A percentile compares a stretch with the other conserved stretches of the same genome.
These are phyloP conservation scores for Ganoderma boninense DNA, from an alignment of 1,284 basidiomycete species.

Conservation along the genomic window DNA sequence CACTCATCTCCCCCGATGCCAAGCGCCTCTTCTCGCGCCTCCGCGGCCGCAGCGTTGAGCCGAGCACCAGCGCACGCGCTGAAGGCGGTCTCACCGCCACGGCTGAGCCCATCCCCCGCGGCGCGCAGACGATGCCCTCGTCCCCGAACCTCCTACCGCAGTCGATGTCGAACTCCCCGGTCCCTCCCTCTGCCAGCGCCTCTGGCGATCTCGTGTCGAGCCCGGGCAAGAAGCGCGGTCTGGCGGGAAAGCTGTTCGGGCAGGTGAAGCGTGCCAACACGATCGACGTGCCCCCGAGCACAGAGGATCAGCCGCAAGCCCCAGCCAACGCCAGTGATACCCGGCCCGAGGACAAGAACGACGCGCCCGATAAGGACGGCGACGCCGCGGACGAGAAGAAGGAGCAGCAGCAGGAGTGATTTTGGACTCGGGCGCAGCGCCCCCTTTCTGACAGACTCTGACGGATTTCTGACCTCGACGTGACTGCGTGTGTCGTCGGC, in stretches of 20 bases:
- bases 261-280: constrained; percentile 24
- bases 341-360: constrained; percentile 29
- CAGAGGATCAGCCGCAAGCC: constrained; percentile 5
- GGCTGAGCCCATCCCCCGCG: constrained; percentile 11
- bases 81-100: constrained; percentile 4
- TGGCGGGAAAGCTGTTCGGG: constrained; percentile 30
- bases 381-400: constrained; percentile 12
- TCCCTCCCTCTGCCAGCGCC: not conserved
- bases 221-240: constrained; percentile 15
- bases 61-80: constrained; percentile 1
- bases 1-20: constrained; percentile 33
- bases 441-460: not conserved
- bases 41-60: constrained; percentile 18
- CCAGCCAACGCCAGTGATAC: constrained; percentile 19
- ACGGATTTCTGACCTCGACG: not conserved
- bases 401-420: not conserved
- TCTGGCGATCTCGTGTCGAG: constrained; percentile 1
- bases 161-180: constrained; percentile 11
- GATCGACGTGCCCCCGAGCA: constrained; percentile 16
- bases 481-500: not conserved
- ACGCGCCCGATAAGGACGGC: constrained; percentile 23
- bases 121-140: constrained; percentile 24
- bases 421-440: not conserved
- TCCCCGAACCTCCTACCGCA: constrained; percentile 18
- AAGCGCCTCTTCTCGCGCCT: constrained; percentile 27